phyloP scores from a whole-genome alignment of 2,329 filamentous ascomycete genomes.

The Aspergillus ochraceus region DNA sequence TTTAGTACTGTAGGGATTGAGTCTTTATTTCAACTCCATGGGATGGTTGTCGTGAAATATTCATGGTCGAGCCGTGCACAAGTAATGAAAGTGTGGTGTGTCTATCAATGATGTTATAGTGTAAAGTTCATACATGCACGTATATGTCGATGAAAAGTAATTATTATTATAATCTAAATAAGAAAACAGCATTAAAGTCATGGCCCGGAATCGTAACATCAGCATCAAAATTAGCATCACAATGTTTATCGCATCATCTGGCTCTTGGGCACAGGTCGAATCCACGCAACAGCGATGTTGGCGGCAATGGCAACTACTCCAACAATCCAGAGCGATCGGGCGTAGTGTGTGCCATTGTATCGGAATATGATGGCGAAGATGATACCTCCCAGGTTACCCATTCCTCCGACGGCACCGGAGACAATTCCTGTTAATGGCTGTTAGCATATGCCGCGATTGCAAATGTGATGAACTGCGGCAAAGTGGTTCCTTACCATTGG shows the following conservation, averaged over 20 bases:
- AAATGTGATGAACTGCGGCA: constrained; percentile 4
- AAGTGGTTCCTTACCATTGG: constrained; percentile 62
- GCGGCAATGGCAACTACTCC: constrained; percentile 71
- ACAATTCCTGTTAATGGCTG: constrained; percentile 51
- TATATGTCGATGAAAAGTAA: not conserved
- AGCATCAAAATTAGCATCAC: not conserved
- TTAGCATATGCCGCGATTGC: not conserved
- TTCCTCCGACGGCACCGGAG: constrained; percentile 74
- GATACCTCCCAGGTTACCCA: constrained; percentile 82
- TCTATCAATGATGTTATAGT: not conserved
- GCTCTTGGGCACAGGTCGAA: constrained; percentile 57
- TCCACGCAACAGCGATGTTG: constrained; percentile 66
- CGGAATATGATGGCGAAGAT: constrained; percentile 82
- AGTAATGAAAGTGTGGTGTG: not conserved
- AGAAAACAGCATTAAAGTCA: not conserved
- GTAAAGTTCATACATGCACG: not conserved
- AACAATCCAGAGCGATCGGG: constrained; percentile 75
- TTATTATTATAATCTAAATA: not conserved
- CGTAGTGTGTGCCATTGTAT: constrained; percentile 69
- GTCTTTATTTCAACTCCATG: not conserved
- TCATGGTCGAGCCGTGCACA: not conserved
- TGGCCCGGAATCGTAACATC: not conserved
- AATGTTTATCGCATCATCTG: constrained; percentile 38
- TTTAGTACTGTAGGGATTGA: not conserved
- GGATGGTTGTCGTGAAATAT: not conserved